Base-by-base conservation (phyloP, 2,329 filamentous ascomycete genomes). In the Microascus cirrosus region DNA sequence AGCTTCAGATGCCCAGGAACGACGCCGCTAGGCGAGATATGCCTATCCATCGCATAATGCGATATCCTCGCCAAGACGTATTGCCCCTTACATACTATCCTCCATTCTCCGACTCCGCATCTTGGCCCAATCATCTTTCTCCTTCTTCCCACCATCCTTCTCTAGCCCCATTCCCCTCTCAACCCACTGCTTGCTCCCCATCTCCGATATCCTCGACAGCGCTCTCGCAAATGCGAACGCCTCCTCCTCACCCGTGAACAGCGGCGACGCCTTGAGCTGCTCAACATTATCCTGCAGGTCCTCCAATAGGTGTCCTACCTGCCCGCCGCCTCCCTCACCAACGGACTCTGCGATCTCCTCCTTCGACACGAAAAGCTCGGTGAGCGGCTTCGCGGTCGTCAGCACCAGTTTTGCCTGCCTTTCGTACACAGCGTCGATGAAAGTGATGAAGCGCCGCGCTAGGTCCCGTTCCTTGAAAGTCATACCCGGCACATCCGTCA, bases 381-480 rank as follows among this genome's bases (percentile, higher is more conserved):
- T 83, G 2, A 99, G 77, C 0, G 93, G 90, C 54, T 92, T 89
- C 48, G 86, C 90, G 2, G 89, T 92, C 0, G 94, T 99, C 58
- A 99, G 81, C 18, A 97, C 93, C 8, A 99, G 81, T 73, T 96
- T 97, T n/a, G 91, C 92, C 71, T 93, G 82, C 32, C 80, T 79
- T 71, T 99, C 94, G 68, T 99, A 99, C 4, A 96, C 87, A 6
- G 94, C 93, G 69, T 99, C 94, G 63, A 99, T 90, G 65, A 99
- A 96, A 0, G 93, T 99, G 69, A 99, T 99, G 71, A 99, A 96
- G 5, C 94, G 81, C 13, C 94, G 78, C 0, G 94, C 94, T 45
- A 96, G 79, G 73, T 99, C 94, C 22, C 94, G 84, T 67, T 91
- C 84, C 58, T 84, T 83, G 63, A 90, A 82, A 48, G 87, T 94